These are phyloP conservation scores for Apiospora arundinis DNA, from an alignment of 2,329 filamentous ascomycete species.

Conservation along the genomic window DNA sequence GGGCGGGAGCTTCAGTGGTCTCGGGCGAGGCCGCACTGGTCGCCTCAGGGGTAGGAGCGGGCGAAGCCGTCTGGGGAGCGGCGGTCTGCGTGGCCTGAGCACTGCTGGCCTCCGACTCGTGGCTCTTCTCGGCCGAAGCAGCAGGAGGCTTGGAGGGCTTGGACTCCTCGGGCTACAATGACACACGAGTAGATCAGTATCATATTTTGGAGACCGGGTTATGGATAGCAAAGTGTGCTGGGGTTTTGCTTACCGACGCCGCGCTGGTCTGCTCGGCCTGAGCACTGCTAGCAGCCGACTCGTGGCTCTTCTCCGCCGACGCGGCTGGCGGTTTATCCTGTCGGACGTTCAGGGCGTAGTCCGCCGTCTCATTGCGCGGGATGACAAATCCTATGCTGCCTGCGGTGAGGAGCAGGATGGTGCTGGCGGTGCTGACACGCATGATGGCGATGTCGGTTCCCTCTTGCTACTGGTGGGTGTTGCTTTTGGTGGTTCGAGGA, in stretches of 20 bases:
- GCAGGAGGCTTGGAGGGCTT: not conserved
- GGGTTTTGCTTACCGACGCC: too few relatives aligned
- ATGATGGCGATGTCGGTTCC: not conserved
- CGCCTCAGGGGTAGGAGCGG: not conserved
- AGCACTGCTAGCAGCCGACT: not conserved
- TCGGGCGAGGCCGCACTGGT: not conserved
- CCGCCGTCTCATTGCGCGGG: not conserved
- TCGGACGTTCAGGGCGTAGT: not conserved
- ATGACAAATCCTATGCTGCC: slow-evolving; percentile 1
- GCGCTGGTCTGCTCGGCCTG: too few relatives aligned
- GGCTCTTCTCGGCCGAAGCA: not conserved
- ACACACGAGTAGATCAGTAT: too few relatives aligned
- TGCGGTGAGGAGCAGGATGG: not conserved
- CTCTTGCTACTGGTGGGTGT: not conserved
- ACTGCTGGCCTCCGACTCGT: not conserved
- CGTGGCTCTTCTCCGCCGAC: not conserved
- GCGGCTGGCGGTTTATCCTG: not conserved
- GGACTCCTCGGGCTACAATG: too few relatives aligned
- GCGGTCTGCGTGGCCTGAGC: too few relatives aligned
- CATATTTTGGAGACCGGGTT: too few relatives aligned
- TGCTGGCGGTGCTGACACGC: slow-evolving; percentile 9
- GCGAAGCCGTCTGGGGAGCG: not conserved
- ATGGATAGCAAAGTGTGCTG: too few relatives aligned
- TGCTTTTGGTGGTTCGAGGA: not conserved
- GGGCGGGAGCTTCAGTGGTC: not conserved